Percentiles rank a stretch among this genome's conserved stretches.
These are phyloP conservation scores for Alternaria consortialis DNA, from an alignment of 2,329 filamentous ascomycete genomes.

Conservation along the genomic window DNA sequence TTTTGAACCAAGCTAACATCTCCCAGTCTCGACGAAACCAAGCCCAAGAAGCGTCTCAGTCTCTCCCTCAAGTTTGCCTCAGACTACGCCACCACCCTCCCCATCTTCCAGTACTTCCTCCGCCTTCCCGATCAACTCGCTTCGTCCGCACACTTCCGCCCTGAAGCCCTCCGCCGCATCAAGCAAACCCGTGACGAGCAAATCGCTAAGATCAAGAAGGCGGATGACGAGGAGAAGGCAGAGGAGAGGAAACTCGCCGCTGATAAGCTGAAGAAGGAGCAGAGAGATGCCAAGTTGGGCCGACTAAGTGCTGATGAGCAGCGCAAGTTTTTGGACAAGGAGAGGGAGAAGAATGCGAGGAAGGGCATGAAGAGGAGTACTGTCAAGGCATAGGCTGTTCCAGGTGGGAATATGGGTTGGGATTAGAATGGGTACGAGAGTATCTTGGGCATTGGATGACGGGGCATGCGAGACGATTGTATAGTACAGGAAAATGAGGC, in stretches of 20 bases:
- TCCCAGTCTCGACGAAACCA: conserved; percentile 79
- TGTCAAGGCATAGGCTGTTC: conserved; percentile 53
- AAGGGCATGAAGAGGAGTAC: conserved; percentile 71
- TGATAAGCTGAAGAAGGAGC: conserved; percentile 79
- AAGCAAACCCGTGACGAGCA: conserved; percentile 81
- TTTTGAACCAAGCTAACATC: conserved; percentile 8
- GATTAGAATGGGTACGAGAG: neutral
- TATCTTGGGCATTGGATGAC: neutral
- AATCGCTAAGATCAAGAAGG: conserved; percentile 79
- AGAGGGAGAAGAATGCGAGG: conserved; percentile 84
- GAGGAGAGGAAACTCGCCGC: conserved; percentile 64
- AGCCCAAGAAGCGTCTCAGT: conserved; percentile 85
- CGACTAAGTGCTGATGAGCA: conserved; percentile 69
- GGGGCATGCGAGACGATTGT: conserved; percentile 6
- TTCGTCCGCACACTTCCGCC: conserved; percentile 80
- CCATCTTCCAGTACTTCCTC: conserved; percentile 83
- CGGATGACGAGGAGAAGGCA: conserved; percentile 75
- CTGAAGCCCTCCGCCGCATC: conserved; percentile 86
- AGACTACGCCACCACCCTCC: conserved; percentile 67
- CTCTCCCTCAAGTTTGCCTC: conserved; percentile 76
- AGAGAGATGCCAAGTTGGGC: conserved; percentile 75
- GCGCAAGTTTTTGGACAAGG: conserved; percentile 73
- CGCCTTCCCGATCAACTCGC: conserved; percentile 86
- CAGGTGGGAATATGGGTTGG: neutral
- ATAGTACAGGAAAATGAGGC: neutral